These are phyloP conservation scores for Ganoderma meredithae DNA, from an alignment of 1,284 basidiomycete species.

Conservation along the genomic window DNA sequence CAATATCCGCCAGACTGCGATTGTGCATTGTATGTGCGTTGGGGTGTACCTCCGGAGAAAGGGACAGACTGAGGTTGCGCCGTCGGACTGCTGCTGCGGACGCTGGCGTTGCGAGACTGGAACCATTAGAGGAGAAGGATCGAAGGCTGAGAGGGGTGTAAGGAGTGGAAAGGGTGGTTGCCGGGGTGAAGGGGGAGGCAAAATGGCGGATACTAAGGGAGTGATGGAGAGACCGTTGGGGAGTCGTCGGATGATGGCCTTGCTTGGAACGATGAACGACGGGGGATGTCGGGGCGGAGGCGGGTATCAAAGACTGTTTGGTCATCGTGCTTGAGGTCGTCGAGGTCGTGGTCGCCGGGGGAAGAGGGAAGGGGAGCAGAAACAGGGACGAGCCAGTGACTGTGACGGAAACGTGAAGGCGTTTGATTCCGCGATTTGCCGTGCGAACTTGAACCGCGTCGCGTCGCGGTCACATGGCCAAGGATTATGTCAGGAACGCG, in stretches of 20 bases:
- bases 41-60: conserved; percentile 40
- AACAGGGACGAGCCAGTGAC: conserved; percentile 25
- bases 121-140: conserved; percentile 62
- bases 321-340: conserved; percentile 41
- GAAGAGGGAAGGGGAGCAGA: conserved; percentile 21
- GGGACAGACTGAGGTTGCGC: conserved; percentile 44
- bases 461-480: conserved; percentile 37
- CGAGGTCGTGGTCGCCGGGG: conserved; percentile 34
- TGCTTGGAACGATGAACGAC: conserved; percentile 48
- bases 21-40: conserved; percentile 26
- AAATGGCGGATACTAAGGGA: conserved; percentile 45
- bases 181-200: conserved; percentile 53
- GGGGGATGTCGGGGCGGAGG: conserved; percentile 56
- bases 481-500: conserved; percentile 32
- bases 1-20: conserved; percentile 59
- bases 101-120: conserved; percentile 61
- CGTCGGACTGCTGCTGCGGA: conserved; percentile 45
- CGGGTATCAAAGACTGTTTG: conserved; percentile 44
- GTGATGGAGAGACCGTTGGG: conserved; percentile 52
- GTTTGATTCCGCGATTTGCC: conserved; percentile 37
- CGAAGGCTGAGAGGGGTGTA: conserved; percentile 73
- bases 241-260: conserved; percentile 51
- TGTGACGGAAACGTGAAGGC: conserved; percentile 36
- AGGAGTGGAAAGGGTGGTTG: conserved; percentile 55
- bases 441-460: conserved; percentile 36